These are phyloP conservation scores for Davidsoniella virescens DNA, from an alignment of 2,329 filamentous ascomycete genomes.

Conservation along the genomic window DNA sequence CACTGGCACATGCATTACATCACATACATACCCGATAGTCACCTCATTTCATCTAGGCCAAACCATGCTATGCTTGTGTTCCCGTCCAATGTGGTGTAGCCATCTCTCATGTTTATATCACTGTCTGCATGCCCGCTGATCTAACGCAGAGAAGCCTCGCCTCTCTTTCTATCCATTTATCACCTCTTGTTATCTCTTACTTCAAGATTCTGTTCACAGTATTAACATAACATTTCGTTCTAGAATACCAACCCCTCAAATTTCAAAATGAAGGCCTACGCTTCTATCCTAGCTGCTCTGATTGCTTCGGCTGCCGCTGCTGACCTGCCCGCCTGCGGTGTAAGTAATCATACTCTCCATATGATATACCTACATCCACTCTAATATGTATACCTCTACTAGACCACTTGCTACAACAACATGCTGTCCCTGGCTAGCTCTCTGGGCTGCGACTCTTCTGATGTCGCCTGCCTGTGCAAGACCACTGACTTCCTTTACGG, in stretches of 20 bases:
- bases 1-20: background rate
- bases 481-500: constrained; percentile 32
- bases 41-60: background rate
- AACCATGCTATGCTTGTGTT: background rate
- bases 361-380: background rate
- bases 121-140: too few species aligned
- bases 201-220: background rate
- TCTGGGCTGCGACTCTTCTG: constrained; percentile 29
- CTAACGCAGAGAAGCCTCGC: background rate
- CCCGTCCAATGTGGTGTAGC: background rate
- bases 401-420: constrained; percentile 34
- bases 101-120: background rate
- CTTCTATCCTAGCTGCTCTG: constrained; percentile 26
- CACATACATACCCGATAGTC: background rate
- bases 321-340: constrained; percentile 34
- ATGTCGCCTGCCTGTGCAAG: constrained; percentile 31
- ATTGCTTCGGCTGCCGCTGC: constrained; percentile 22
- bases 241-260: constrained; percentile 3
- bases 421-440: constrained; percentile 30
- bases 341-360: constrained; percentile 23
- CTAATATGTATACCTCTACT: constrained; percentile 17
- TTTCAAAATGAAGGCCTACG: constrained; percentile 37
- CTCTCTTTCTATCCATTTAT: background rate
- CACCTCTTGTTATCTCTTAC: background rate
- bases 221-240: background rate